phyloP scores from a whole-genome alignment of 257 asterid species.

The Thymus mandschuricus region DNA sequence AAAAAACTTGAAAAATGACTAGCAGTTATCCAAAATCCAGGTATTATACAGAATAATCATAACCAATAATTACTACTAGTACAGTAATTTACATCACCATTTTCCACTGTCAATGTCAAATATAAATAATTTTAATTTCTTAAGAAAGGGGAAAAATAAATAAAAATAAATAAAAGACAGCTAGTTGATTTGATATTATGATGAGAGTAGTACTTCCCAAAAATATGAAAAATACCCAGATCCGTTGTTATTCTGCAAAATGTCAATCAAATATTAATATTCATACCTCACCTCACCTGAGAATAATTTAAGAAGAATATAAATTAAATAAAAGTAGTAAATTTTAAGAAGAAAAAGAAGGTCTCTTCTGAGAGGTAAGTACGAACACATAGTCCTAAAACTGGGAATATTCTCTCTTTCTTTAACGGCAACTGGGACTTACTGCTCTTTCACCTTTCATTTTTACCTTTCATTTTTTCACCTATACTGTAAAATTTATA shows the following conservation, averaged over 20 bases:
- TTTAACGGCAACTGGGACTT: slow-evolving; percentile 45
- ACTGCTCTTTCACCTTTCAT: slow-evolving; percentile 1
- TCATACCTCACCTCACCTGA: slow-evolving; percentile 6
- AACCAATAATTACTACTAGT: slow-evolving; percentile 36
- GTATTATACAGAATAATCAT: slow-evolving; percentile 41
- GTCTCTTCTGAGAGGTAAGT: slow-evolving; percentile 9
- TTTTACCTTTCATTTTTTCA: too few species aligned
- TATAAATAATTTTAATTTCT: too few species aligned
- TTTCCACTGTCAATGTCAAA: slow-evolving; percentile 31
- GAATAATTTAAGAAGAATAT: too few species aligned
- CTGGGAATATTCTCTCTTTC: slow-evolving; percentile 39
- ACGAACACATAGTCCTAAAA: slow-evolving; percentile 30
- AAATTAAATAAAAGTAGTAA: too few species aligned
- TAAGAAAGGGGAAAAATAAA: neutral
- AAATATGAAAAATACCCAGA: slow-evolving; percentile 35
- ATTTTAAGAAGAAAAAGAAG: too few species aligned
- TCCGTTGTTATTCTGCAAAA: slow-evolving; percentile 18
- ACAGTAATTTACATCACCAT: slow-evolving; percentile 23
- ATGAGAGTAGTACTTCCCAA: neutral
- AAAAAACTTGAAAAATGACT: too few species aligned
- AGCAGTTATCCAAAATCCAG: slow-evolving; percentile 22
- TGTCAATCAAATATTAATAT: slow-evolving; percentile 15
- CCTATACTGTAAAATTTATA: too few species aligned
- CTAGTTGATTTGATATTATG: slow-evolving; percentile 18
- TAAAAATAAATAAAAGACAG: neutral